Conservation (phyloP, 495 filamentous ascomycete genomes). For the Trichocladium antarcticum region DNA sequence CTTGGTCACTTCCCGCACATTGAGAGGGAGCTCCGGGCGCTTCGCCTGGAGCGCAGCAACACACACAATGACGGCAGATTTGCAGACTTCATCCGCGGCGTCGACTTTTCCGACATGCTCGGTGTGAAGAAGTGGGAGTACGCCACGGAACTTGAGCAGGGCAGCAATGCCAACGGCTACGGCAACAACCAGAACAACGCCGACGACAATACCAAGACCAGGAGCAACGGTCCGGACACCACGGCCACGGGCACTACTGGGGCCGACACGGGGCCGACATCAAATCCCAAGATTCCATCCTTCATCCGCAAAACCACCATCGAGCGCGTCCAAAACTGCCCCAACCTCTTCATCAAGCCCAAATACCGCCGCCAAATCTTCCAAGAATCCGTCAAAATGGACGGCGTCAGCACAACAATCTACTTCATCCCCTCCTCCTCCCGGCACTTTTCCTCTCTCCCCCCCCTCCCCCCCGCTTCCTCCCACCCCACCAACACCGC, state of each 20-base stretch:
- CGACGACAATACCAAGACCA: background rate
- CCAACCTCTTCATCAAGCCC: constrained; percentile 20
- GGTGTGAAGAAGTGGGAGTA: constrained; percentile 12
- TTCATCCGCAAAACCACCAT: constrained; percentile 19
- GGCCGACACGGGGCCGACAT: background rate
- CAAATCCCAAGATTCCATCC: constrained; percentile 3
- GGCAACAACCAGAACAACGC: background rate
- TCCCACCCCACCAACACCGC: background rate
- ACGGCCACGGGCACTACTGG: too few species aligned
- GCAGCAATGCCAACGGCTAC: too few species aligned
- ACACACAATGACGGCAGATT: background rate
- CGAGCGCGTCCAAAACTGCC: constrained; percentile 20
- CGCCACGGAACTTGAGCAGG: background rate
- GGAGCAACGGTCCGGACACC: too few species aligned
- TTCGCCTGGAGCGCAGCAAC: background rate
- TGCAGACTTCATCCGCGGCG: background rate
- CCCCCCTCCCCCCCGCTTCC: background rate
- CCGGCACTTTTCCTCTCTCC: constrained; percentile 1
- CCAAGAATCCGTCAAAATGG: constrained; percentile 23
- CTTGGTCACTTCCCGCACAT: constrained; percentile 7
- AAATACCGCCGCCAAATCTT: constrained; percentile 13
- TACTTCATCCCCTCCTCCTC: constrained; percentile 16
- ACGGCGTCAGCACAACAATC: constrained; percentile 16
- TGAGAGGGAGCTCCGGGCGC: background rate
- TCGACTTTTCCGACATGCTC: constrained; percentile 8